These are phyloP conservation scores for Phytophthora quininea DNA, from an alignment of 352 stramenopile species.

Conservation along the genomic window DNA sequence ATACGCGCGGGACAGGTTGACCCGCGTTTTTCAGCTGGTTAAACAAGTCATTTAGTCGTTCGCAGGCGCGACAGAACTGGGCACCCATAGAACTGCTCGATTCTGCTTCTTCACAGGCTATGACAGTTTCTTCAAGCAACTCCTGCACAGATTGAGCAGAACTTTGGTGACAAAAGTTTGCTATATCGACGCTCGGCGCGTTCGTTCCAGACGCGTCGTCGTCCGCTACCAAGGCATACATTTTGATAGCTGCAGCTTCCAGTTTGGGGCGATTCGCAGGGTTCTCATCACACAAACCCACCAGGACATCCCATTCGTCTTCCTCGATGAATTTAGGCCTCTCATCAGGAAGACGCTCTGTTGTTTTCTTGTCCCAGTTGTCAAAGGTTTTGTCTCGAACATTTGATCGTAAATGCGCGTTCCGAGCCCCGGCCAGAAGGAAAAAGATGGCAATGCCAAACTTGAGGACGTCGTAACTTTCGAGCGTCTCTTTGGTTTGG, in stretches of 20 bases:
- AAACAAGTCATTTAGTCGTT: slow-evolving; percentile 24
- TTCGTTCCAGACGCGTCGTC: neutral
- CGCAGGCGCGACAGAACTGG: slow-evolving; percentile 14
- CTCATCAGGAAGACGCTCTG: slow-evolving; percentile 16
- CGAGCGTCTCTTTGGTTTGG: neutral
- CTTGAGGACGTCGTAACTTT: slow-evolving; percentile 26
- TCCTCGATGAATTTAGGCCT: slow-evolving; percentile 23
- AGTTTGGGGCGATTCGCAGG: slow-evolving; percentile 19
- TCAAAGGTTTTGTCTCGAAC: slow-evolving; percentile 30
- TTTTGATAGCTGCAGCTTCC: slow-evolving; percentile 27
- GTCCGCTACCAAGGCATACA: slow-evolving; percentile 16
- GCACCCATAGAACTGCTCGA: neutral
- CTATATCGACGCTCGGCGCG: slow-evolving; percentile 5
- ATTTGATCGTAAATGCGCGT: slow-evolving; percentile 22
- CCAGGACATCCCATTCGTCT: slow-evolving; percentile 29
- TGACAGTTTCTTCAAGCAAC: slow-evolving; percentile 7
- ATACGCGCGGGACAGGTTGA: slow-evolving; percentile 7
- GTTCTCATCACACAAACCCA: slow-evolving; percentile 18
- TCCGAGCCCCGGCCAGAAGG: slow-evolving; percentile 20
- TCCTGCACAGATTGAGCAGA: slow-evolving; percentile 10
- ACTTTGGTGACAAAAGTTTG: slow-evolving; percentile 10
- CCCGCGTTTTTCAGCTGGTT: slow-evolving; percentile 16
- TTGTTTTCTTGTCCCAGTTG: slow-evolving; percentile 30
- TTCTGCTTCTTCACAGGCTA: slow-evolving; percentile 1
- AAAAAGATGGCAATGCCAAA: slow-evolving; percentile 33